Conservation (phyloP, 202 grass and related monocot genomes). For the Setaria viridis region DNA sequence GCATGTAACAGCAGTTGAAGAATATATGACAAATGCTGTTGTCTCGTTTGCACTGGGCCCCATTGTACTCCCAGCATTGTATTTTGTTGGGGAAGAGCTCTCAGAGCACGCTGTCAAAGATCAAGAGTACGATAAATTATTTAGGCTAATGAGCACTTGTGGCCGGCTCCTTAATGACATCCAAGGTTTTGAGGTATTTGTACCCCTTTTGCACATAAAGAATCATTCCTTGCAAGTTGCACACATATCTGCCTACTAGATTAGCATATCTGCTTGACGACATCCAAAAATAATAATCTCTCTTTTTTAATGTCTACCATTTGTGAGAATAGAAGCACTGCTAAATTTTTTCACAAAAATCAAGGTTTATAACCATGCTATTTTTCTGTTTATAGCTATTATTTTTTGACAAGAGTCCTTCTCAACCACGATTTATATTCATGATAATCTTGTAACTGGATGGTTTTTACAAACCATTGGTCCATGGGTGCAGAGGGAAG, state of each 20-base stretch:
- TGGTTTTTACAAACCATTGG: neutral
- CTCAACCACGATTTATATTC: neutral
- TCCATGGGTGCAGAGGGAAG: constrained; percentile 61
- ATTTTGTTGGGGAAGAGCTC: constrained; percentile 70
- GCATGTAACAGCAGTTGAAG: constrained; percentile 62
- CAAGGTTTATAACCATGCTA: neutral
- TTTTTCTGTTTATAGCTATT: neutral
- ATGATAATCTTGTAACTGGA: neutral
- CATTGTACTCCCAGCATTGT: constrained; percentile 74
- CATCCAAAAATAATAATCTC: neutral
- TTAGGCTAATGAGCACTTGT: constrained; percentile 67
- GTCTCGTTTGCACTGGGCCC: constrained; percentile 69
- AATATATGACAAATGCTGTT: constrained; percentile 73
- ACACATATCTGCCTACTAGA: neutral
- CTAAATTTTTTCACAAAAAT: neutral
- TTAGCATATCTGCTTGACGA: neutral
- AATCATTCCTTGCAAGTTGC: neutral
- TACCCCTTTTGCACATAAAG: neutral
- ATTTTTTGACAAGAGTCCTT: constrained; percentile 15
- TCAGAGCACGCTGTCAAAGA: constrained; percentile 45
- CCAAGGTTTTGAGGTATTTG: constrained; percentile 65
- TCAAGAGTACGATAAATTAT: constrained; percentile 59
- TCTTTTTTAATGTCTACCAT: neutral
- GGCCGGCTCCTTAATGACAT: constrained; percentile 80
- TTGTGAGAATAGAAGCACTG: neutral